Base-by-base conservation (phyloP, 2,329 filamentous ascomycete species). In the Shiraia bambusicola region DNA sequence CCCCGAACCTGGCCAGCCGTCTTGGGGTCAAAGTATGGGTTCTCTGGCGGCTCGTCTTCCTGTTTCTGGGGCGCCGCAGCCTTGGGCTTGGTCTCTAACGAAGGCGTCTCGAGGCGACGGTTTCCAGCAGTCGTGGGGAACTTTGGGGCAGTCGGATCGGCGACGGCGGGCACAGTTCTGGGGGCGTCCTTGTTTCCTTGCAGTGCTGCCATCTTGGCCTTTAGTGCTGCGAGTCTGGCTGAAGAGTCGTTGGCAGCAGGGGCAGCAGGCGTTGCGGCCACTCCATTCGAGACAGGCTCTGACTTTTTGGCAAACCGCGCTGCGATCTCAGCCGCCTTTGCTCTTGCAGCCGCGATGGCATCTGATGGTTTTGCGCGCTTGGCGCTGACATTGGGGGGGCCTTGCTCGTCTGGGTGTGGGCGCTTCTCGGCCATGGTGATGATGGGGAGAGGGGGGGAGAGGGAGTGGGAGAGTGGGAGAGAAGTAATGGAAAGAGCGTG, bases 1-100 rank as follows among this genome's bases (percentile, higher is more conserved):
- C 79, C 75, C 59, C 68, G 75, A 49, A 71, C 61, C 74, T 72
- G 52, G 77, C 76, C 33, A 46, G 85, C 82, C 10, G 83, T 69
- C 51, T 73, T 84, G 6, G 85, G 77, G 58, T 94, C 88, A 52
- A 86, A 91, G 66, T 95, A 96, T 0, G 91, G 90, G 54, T 95
- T 95, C 58, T 77, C 79, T 14, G 76, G 76, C 51, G 82, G 80
- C 46, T 82, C 80, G 2, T 76, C 79, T 59, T 77, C 77, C 37
- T 52, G 51, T 38, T 53, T 59, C 28, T 46, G 57, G 34, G 52
- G 57, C 48, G 59, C 59, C 29, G 71, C 72, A 39, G 64, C 72
- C 46, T 59, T 66, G 6, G 39, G 15, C 19, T 52, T 53, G 22
- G 52, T 64, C 67, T 51, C 66, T 54, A 43, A 57, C 56, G 53